These are phyloP conservation scores for Entomortierella parvispora DNA, from an alignment of 192 early-diverging fungal genomes.

Conservation along the genomic window DNA sequence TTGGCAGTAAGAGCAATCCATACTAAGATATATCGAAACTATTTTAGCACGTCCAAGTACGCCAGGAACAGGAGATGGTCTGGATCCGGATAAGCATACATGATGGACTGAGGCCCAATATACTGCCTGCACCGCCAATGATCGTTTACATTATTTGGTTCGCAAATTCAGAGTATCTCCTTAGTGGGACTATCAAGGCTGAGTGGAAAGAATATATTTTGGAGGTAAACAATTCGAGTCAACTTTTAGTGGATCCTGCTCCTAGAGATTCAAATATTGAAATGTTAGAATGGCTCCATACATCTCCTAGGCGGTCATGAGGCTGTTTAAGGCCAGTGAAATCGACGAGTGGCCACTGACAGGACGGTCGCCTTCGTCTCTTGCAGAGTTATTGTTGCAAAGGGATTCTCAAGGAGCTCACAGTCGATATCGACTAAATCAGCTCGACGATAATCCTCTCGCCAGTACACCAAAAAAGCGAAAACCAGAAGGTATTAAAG, in stretches of 20 bases:
- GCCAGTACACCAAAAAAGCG: slow-evolving; percentile 12
- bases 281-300: not conserved
- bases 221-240: slow-evolving; percentile 26
- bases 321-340: slow-evolving; percentile 39
- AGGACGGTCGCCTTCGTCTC: slow-evolving; percentile 50
- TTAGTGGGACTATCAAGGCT: slow-evolving; percentile 42
- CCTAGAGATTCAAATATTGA: not conserved
- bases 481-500: slow-evolving; percentile 33
- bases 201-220: slow-evolving; percentile 53
- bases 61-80: slow-evolving; percentile 29
- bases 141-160: slow-evolving; percentile 58
- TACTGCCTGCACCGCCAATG: slow-evolving; percentile 34
- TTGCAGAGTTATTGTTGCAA: slow-evolving; percentile 49
- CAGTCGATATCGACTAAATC: slow-evolving; percentile 53
- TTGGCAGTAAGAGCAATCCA: no score
- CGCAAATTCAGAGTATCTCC: slow-evolving; percentile 52
- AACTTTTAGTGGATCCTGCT: no score
- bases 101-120: slow-evolving; percentile 52
- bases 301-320: slow-evolving; percentile 38
- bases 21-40: not conserved
- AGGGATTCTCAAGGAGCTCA: slow-evolving; percentile 56
- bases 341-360: slow-evolving; percentile 54
- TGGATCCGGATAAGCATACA: slow-evolving; percentile 60
- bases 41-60: slow-evolving; percentile 37
- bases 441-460: slow-evolving; percentile 58